Conservation (phyloP, 352 stramenopile genomes). For the Blastocystis sp. region DNA sequence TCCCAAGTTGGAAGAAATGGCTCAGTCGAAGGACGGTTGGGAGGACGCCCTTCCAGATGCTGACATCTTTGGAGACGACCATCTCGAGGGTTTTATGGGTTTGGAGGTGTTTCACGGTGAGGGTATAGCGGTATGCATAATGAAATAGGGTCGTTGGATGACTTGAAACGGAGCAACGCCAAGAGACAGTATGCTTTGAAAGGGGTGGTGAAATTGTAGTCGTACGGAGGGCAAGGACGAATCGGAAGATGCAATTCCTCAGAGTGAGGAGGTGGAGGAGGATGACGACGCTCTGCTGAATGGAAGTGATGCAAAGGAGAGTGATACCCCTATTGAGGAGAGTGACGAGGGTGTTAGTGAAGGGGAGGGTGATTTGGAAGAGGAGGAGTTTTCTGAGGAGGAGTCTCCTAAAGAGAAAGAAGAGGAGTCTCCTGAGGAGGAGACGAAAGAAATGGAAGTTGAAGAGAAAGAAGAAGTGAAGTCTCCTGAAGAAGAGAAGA, state of each 20-base stretch:
- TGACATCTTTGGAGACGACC: constrained; percentile 51
- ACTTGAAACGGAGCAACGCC: constrained; percentile 54
- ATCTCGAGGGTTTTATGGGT: constrained; percentile 66
- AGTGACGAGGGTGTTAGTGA: too few relatives aligned
- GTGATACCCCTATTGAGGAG: too few relatives aligned
- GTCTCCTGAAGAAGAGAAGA: not conserved
- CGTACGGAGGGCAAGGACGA: not conserved
- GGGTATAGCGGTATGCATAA: not conserved
- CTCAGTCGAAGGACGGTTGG: not conserved
- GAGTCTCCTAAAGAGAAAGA: too few relatives aligned
- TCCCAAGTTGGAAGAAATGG: constrained; percentile 2
- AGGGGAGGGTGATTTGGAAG: too few relatives aligned
- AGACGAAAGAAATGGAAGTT: too few relatives aligned
- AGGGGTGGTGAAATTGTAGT: not conserved
- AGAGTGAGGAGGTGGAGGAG: not conserved
- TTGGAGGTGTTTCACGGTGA: constrained; percentile 68
- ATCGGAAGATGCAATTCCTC: not conserved
- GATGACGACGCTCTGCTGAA: constrained; percentile 24
- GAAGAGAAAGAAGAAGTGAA: not conserved
- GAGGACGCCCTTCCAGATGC: constrained; percentile 39
- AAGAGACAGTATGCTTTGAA: not conserved
- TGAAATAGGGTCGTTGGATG: constrained; percentile 34
- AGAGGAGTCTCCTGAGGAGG: too few relatives aligned
- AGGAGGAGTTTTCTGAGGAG: not conserved
- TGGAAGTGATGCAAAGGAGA: too few relatives aligned